Evolutionary conservation across 2,329 filamentous ascomycete genomes (phyloP).

Genomic region (Colletotrichum chrysophilum): DNA sequence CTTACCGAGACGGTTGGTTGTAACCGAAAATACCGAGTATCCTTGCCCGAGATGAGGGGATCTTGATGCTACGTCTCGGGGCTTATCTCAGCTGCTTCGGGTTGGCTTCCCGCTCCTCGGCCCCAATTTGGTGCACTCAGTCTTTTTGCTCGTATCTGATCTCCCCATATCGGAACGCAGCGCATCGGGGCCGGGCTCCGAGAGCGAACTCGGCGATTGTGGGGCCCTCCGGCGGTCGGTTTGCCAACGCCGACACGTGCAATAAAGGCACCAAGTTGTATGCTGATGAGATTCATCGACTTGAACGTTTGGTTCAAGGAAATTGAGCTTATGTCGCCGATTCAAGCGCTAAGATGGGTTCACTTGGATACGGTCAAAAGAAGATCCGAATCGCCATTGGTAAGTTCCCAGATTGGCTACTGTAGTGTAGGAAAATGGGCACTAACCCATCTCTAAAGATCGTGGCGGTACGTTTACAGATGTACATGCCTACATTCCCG

Average conservation of each 20-base stretch:
- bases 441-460: constrained; percentile 39
- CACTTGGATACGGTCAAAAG: background rate
- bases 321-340: rapidly evolving
- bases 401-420: background rate
- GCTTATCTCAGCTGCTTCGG: background rate
- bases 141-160: background rate
- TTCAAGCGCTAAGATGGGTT: rapidly evolving
- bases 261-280: background rate
- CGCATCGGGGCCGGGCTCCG: background rate
- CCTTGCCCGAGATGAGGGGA: background rate
- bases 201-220: background rate
- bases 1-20: background rate
- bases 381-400: background rate
- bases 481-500: constrained; percentile 68
- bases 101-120: background rate
- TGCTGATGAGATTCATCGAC: rapidly evolving
- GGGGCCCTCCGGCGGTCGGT: background rate
- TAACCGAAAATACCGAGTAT: background rate
- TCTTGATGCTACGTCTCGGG: background rate
- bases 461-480: constrained; percentile 78
- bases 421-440: background rate
- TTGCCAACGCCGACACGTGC: background rate
- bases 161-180: background rate
- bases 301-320: background rate
- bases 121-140: background rate